Conservation (phyloP, 805 yeast species). For the Scheffersomyces amazonensis region DNA sequence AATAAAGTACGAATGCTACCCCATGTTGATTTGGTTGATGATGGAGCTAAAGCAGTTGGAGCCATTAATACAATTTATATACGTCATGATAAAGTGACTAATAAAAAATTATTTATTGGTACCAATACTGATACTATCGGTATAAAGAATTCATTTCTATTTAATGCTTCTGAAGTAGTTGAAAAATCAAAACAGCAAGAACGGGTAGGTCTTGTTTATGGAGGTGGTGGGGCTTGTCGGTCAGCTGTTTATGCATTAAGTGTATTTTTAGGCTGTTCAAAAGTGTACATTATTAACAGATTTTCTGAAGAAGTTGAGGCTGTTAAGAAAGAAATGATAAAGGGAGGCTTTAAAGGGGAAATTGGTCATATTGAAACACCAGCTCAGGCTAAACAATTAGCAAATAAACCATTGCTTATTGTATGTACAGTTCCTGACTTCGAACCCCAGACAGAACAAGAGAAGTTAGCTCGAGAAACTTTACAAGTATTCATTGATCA, state of each 20-base stretch:
- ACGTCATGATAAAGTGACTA: constrained; percentile 10
- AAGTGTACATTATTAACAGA: constrained; percentile 27
- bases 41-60: constrained; percentile 27
- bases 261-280: constrained; percentile 20
- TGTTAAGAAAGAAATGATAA: constrained; percentile 15
- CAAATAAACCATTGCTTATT: constrained; percentile 17
- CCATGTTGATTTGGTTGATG: constrained; percentile 25
- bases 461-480: constrained; percentile 19
- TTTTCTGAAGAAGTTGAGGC: constrained; percentile 21
- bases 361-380: constrained; percentile 22
- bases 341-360: constrained; percentile 20
- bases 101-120: constrained; percentile 17
- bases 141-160: constrained; percentile 23
- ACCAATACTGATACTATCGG: constrained; percentile 34
- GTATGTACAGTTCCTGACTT: constrained; percentile 30
- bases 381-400: constrained; percentile 15
- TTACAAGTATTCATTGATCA: constrained; percentile 22
- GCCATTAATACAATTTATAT: constrained; percentile 32
- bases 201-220: constrained; percentile 28
- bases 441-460: constrained; percentile 19
- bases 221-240: constrained; percentile 35
- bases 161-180: constrained; percentile 3
- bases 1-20: constrained; percentile 22
- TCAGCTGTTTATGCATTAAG: constrained; percentile 29
- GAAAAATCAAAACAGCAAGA: constrained; percentile 5